A percentile compares a stretch with the other conserved stretches of the same genome.
These are phyloP conservation scores for Sporothrix schenckii DNA, from an alignment of 2,329 filamentous ascomycete species.

Conservation along the genomic window DNA sequence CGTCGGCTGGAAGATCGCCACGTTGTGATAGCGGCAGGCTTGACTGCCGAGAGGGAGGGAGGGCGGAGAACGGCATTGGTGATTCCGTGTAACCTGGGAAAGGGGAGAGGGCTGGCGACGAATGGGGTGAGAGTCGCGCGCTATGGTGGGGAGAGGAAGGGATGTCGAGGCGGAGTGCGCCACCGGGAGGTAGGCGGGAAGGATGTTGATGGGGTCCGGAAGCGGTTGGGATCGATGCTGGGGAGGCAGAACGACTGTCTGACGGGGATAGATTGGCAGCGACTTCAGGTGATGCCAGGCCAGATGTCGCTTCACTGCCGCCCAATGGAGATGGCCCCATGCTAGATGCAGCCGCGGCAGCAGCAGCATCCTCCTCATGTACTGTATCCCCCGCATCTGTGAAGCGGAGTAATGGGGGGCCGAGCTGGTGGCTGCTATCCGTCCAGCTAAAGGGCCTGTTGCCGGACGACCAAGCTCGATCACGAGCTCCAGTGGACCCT, in stretches of 20 bases:
- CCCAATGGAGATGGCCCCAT: not conserved
- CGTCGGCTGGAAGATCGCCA: not conserved
- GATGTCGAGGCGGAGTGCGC: slow-evolving; percentile 50
- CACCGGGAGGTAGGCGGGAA: not conserved
- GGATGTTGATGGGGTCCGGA: not conserved
- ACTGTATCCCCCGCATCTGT: slow-evolving; percentile 12
- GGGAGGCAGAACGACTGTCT: not conserved
- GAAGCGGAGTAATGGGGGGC: slow-evolving; percentile 15
- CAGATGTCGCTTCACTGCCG: not conserved
- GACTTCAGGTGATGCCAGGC: not conserved
- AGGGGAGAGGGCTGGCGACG: slow-evolving; percentile 58
- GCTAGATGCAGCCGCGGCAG: slow-evolving; percentile 5
- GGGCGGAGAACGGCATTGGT: slow-evolving; percentile 50
- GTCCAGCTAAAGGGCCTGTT: slow-evolving; percentile 43
- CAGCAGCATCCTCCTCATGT: not conserved
- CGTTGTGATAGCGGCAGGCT: slow-evolving; percentile 59
- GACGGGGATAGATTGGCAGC: not conserved
- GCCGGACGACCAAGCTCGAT: slow-evolving; percentile 54
- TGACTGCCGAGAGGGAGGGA: slow-evolving; percentile 46
- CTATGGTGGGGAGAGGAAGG: slow-evolving; percentile 39
- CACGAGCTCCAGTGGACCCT: slow-evolving; percentile 37
- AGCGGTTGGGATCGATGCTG: too few relatives aligned
- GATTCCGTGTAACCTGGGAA: slow-evolving; percentile 72
- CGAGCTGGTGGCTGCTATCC: slow-evolving; percentile 18
- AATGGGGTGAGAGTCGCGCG: slow-evolving; percentile 45